Evolutionary conservation across 352 stramenopile genomes (phyloP).

Genomic region (Salisapilia sapeloensis): DNA sequence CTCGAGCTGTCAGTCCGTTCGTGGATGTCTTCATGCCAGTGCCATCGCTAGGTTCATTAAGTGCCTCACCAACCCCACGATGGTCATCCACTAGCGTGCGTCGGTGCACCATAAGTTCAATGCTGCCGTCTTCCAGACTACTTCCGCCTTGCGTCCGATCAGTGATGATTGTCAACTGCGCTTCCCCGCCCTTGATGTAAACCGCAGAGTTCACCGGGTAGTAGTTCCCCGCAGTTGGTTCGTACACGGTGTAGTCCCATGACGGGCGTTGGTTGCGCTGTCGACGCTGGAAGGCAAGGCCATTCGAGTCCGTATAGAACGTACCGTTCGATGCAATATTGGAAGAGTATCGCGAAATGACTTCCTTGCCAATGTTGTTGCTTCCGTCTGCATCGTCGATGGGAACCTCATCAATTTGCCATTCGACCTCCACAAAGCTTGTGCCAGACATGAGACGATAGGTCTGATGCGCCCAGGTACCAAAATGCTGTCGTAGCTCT

Average conservation of each 20-base stretch:
- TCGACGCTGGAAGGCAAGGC: constrained; percentile 86
- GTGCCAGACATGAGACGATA: no score
- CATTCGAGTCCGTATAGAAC: constrained; percentile 93
- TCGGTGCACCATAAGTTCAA: constrained; percentile 98
- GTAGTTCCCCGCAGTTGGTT: constrained; percentile 94
- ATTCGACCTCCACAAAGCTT: constrained; percentile 94
- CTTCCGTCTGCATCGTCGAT: no score
- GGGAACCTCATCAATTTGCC: constrained; percentile 71
- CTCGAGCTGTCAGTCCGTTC: no score
- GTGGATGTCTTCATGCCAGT: no score
- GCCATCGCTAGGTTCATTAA: no score
- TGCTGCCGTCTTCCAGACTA: constrained; percentile 77
- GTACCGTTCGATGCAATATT: constrained; percentile 29
- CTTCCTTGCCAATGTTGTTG: constrained; percentile 89
- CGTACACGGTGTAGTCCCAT: constrained; percentile 76
- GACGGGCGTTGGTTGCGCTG: constrained; percentile 78
- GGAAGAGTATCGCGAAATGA: constrained; percentile 86
- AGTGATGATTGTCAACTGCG: constrained; percentile 78
- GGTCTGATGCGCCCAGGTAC: no score
- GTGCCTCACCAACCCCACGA: constrained; percentile 84
- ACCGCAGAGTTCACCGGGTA: constrained; percentile 92
- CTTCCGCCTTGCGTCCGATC: constrained; percentile 87
- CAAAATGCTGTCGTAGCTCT: no score
- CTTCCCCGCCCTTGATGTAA: constrained; percentile 83
- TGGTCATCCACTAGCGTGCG: constrained; percentile 86